Percentiles rank a stretch among this genome's conserved stretches.
phyloP scores from a whole-genome alignment of 805 yeast genomes.

The Hanseniaspora valbyensis region DNA sequence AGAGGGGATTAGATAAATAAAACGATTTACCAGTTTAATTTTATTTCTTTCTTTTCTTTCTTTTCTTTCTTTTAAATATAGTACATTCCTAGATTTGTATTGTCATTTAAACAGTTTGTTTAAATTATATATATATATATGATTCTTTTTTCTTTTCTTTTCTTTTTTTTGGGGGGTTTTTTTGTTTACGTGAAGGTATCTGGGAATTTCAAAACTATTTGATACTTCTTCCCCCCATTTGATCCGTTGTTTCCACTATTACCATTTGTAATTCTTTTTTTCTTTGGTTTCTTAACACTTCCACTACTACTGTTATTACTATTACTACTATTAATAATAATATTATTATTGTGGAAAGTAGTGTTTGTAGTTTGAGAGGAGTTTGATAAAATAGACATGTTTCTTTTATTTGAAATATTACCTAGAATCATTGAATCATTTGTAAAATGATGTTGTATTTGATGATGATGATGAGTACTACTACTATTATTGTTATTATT shows the following conservation, averaged over 20 bases:
- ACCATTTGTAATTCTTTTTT: background rate
- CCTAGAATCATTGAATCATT: background rate
- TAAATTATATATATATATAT: no score
- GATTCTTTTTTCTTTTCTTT: no score
- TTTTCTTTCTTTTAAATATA: no score
- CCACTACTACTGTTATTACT: background rate
- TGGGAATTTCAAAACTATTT: constrained; percentile 13
- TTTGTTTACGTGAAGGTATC: constrained; percentile 7
- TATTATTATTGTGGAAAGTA: background rate
- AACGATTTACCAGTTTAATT: no score
- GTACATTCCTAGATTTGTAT: no score
- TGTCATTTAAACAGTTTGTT: no score
- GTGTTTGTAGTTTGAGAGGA: background rate
- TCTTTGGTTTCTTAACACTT: background rate
- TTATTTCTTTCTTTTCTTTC: no score
- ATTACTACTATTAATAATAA: background rate
- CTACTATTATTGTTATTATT: no score
- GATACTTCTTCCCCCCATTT: constrained; percentile 6
- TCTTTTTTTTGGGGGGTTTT: no score
- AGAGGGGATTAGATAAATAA: no score
- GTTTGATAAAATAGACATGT: background rate
- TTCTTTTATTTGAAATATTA: background rate
- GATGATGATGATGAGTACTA: no score
- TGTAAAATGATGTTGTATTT: background rate
- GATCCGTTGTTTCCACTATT: background rate